A percentile compares a stretch with the other conserved stretches of the same genome.
phyloP scores from a whole-genome alignment of 1,284 basidiomycete genomes.

The Malassezia psittaci region DNA sequence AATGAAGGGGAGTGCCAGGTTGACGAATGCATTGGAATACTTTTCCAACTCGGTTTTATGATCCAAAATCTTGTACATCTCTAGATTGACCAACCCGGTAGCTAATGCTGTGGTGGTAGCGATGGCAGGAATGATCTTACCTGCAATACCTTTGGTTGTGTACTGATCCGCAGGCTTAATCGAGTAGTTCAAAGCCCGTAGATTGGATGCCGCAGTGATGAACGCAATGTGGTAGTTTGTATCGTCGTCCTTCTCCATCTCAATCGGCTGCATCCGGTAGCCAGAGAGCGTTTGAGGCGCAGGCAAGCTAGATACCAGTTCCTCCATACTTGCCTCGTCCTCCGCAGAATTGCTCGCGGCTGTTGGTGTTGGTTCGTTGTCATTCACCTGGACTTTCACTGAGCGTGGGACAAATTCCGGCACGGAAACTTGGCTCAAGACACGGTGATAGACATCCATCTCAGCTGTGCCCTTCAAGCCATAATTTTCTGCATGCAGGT shows the following conservation, averaged over 20 bases:
- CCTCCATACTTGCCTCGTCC: conserved; percentile 29
- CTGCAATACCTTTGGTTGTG: conserved; percentile 95
- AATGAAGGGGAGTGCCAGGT: conserved; percentile 95
- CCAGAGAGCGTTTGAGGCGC: conserved; percentile 63
- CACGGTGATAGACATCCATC: conserved; percentile 66
- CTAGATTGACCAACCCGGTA: conserved; percentile 86
- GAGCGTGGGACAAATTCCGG: conserved; percentile 88
- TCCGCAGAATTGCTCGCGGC: conserved; percentile 49
- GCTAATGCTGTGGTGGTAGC: conserved; percentile 94
- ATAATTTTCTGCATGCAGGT: conserved; percentile 96
- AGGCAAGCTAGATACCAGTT: conserved; percentile 38
- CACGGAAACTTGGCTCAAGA: conserved; percentile 72
- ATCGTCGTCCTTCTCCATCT: conserved; percentile 99
- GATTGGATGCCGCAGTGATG: conserved; percentile 93
- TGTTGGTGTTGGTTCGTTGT: conserved; percentile 69
- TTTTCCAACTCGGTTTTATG: conserved; percentile 82
- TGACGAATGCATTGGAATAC: conserved; percentile 93
- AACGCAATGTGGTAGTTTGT: conserved; percentile 98
- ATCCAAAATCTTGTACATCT: conserved; percentile 91
- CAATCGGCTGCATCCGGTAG: conserved; percentile 84
- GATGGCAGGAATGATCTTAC: conserved; percentile 99
- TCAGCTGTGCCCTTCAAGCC: conserved; percentile 85
- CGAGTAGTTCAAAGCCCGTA: conserved; percentile 89
- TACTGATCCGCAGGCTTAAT: conserved; percentile 82
- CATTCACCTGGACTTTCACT: conserved; percentile 87